Base-by-base conservation (phyloP, 208 protist genomes). In the Crithidia expoeki region DNA sequence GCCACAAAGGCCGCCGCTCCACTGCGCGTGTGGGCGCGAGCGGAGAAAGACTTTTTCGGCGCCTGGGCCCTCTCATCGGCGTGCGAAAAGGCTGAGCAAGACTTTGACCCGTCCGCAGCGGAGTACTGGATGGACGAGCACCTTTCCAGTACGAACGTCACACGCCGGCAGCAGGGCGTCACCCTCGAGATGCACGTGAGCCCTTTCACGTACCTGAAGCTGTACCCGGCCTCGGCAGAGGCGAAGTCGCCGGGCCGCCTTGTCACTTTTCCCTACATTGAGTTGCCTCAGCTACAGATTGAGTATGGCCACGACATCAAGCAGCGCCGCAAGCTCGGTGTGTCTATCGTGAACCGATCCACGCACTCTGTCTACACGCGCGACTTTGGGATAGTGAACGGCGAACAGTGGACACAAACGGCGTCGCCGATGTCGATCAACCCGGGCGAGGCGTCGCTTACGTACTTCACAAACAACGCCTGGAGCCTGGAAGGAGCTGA, bases 401-500 rank as follows among this genome's bases (percentile, higher is more conserved):
- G 89, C 27, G 63, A 67, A 32, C 79, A 82, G 64, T 90, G 84
- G 77, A 28, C 69, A 27, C 40, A 79, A 56, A 86, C 84, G 40
- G 53, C 81, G 16, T 75, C 59, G 27, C 74, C 85, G 17, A 79
- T 84, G 59, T 12, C 30, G n/a, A 66, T 95, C 27, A 49, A 83
- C 42, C 83, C 87, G 12, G 56, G 63, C 9, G 72, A 88, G 46
- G 86, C 86, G 0, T 93, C 83, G 28, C 76, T 95, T 16, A 83
- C 73, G 12, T 78, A 84, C 47, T 93, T 90, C 69, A 90, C 84
- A 10, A 93, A 89, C 73, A 53, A 47, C 38, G 65, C 52, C 33
- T 89, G 86, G 85, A 91, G 84, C 65, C 63, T 93, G 6, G 81
- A 83, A 36, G 90, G 87, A 4, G 90, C 85, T 44, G 85, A 93